Evolutionary conservation across 2,329 filamentous ascomycete genomes (phyloP).

Genomic region (Colletotrichum navitas): DNA sequence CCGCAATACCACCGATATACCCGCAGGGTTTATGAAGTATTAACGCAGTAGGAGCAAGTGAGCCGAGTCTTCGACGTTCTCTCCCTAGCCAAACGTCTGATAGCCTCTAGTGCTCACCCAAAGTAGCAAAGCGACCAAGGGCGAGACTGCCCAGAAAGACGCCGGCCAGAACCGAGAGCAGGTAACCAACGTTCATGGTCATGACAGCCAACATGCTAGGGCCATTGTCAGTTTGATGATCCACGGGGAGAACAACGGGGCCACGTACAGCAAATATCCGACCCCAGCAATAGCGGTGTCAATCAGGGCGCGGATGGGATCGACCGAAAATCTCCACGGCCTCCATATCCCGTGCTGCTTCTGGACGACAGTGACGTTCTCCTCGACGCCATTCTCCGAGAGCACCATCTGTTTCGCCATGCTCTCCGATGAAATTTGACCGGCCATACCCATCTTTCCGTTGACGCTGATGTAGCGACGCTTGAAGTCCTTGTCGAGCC

Average conservation of each 20-base stretch:
- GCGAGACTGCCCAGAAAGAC: slow-evolving; percentile 89
- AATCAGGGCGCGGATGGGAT: slow-evolving; percentile 78
- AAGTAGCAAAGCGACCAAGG: slow-evolving; percentile 75
- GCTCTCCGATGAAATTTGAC: slow-evolving; percentile 69
- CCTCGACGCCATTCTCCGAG: slow-evolving; percentile 83
- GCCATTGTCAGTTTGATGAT: not conserved
- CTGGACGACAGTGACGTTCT: slow-evolving; percentile 81
- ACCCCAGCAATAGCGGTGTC: slow-evolving; percentile 81
- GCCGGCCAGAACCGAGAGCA: slow-evolving; percentile 81
- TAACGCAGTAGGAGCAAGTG: not conserved
- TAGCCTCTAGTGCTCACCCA: slow-evolving; percentile 61
- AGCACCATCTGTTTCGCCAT: slow-evolving; percentile 75
- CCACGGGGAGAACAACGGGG: not conserved
- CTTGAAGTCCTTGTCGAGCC: slow-evolving; percentile 78
- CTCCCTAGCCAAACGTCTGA: not conserved
- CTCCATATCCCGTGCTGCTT: slow-evolving; percentile 64
- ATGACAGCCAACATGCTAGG: slow-evolving; percentile 90
- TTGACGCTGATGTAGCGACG: slow-evolving; percentile 83
- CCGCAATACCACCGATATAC: not conserved
- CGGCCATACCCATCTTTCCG: slow-evolving; percentile 70
- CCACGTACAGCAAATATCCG: slow-evolving; percentile 85
- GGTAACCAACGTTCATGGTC: slow-evolving; percentile 90
- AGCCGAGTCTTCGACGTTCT: not conserved
- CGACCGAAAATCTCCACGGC: slow-evolving; percentile 86
- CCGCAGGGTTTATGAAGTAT: not conserved